Evolutionary conservation across 208 protist genomes (phyloP), one percentile per base, ranked within the genome.

Genomic region (Sergeia podlipaevii): DNA sequence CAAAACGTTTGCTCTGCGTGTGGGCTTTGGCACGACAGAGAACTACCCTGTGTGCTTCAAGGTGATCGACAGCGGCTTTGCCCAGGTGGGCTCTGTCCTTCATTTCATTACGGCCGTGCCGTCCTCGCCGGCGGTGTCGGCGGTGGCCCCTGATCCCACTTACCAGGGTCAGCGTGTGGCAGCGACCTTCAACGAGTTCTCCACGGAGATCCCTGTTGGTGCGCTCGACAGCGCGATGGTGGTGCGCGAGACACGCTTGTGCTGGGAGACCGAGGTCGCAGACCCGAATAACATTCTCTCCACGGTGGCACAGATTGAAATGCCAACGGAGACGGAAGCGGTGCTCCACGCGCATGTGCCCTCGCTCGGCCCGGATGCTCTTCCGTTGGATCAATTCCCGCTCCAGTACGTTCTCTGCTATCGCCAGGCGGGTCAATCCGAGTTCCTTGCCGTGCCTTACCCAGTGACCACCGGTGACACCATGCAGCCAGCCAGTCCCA

Each of bases 131-230:
- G 46, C 36, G 34, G 45, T 38, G 13, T 51, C 76, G 24, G 51
- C 20, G 20, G 30, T 75, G 11, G 55, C 51, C 37, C 84, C 87
- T 3, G 28, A 26, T 15, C 61, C 74, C 0, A 70, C 74, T 2
- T 86, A 72, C 59, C 89, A 93, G 45, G 89, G 89, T 13, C 85
- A 96, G 65, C 82, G 89, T 0, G 57, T 96, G 42, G 23, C 36
- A 32, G 76, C 80, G 70, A 81, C 46, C 38, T 71, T 91, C 48
- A n/a, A n/a, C n/a, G 33, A 26, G 43, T 85, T 80, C 63, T 68
- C 58, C 32, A 37, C 46, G 7, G 30, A 17, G 11, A 49, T 60
- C 18, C 73, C 74, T 5, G 53, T 66, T n/a, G 36, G 27, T 15
- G 33, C 34, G 41, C 39, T 43, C 15, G 88, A 95, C 55, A 50